phyloP scores from a whole-genome alignment of 2,329 filamentous ascomycete species.

The Madurella mycetomatis region DNA sequence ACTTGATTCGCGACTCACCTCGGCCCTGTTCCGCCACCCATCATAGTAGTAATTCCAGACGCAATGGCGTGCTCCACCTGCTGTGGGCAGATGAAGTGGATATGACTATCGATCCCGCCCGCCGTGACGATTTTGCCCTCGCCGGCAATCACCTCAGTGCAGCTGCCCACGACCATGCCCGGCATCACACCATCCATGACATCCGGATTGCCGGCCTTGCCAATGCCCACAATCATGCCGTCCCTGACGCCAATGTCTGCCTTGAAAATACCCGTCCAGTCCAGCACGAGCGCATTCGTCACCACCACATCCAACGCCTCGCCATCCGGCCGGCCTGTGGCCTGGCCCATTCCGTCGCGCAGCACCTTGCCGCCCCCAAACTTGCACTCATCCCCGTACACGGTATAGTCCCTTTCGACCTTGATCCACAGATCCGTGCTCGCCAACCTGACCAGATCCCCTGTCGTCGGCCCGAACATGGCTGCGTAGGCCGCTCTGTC shows the following conservation, averaged over 20 bases:
- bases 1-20: conserved; percentile 45
- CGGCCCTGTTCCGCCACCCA: conserved; percentile 90
- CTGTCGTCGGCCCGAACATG: conserved; percentile 92
- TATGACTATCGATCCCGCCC: conserved; percentile 83
- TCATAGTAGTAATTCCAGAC: conserved; percentile 82
- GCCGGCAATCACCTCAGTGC: conserved; percentile 86
- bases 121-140: conserved; percentile 89
- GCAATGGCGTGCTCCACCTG: conserved; percentile 80
- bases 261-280: conserved; percentile 92
- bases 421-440: conserved; percentile 85
- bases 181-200: conserved; percentile 84
- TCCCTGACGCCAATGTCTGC: conserved; percentile 92
- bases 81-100: conserved; percentile 94
- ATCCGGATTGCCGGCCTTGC: conserved; percentile 95
- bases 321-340: conserved; percentile 66
- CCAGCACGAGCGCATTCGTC: conserved; percentile 83
- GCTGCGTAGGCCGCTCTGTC: conserved; percentile 72
- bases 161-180: conserved; percentile 76
- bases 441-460: conserved; percentile 77
- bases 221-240: conserved; percentile 80
- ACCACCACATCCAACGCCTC: conserved; percentile 80
- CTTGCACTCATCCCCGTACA: conserved; percentile 88
- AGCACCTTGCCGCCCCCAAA: conserved; percentile 94
- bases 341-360: conserved; percentile 93
- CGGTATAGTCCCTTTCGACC: conserved; percentile 80